Evolutionary conservation across 352 stramenopile species (phyloP), one percentile per base, ranked within the genome.

Genomic region (Pythium folliculosum): DNA sequence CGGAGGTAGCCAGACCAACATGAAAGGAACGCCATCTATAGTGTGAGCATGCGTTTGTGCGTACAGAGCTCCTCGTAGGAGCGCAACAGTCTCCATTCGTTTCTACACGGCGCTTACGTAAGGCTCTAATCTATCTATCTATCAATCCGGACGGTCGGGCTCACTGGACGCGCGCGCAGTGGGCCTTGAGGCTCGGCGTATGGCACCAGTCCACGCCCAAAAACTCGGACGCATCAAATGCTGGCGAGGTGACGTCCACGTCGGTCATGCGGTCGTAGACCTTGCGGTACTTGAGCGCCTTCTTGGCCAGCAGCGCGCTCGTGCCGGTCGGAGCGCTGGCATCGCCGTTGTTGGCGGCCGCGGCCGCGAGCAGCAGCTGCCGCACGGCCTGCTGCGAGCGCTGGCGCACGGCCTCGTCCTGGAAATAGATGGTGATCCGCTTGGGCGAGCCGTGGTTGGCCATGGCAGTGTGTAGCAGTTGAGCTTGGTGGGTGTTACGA

Each of bases 141-240:
- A 40, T 10, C 35, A 12, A 40, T 10, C 35, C 8, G 2, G 35
- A 14, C 35, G 35, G 8, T 40, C 8, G 8, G 8, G 1, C 35
- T 40, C 35, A 53, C 12, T 30, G 13, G 21, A 19, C n/a, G 17
- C 47, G 47, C 14, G 47, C 47, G 37, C 59, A 65, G 48, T 65
- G 59, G 13, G 30, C 59, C 35, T 65, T 58, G 13, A 65, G 59
- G 25, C 48, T 59, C 45, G 30, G 23, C 6, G 59, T 65, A 23
- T 65, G 52, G 49, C 60, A 53, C 80, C 80, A 86, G 60, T 78
- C 72, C 23, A 86, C 71, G 23, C 80, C 80, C 22, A 88, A 57
- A 49, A 86, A 83, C 68, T 83, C 71, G 38, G 76, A 81, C 43
- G 79, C 80, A 67, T 86, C 75, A 65, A 88, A 84, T 37, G 19